Evolutionary conservation across 345 rosid species (phyloP), one percentile per base, ranked within the genome.

Genomic region (Anacardium occidentale): DNA sequence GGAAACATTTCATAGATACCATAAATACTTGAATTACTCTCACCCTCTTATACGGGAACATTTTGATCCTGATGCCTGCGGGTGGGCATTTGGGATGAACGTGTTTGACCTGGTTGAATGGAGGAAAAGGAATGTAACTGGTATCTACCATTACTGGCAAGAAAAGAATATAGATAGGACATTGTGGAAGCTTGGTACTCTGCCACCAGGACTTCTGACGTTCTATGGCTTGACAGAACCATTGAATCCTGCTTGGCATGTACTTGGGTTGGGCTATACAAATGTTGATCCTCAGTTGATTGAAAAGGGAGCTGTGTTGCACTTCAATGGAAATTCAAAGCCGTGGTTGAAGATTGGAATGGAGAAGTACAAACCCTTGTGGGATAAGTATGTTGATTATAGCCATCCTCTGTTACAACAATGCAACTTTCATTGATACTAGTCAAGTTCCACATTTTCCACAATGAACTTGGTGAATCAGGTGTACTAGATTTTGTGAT

Each of bases 271-370:
- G 71, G 98, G 98, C 53, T 94, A 94, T 77, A 86, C 97, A 20
- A 89, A 83, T 66, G 93, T 94, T 13, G 97, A 92, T 73, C 77
- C 86, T 57, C 91, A 86, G 59, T 52, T 88, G 86, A 90, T 94
- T 68, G 92, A 92, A 75, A 89, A 81, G 66, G 98, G 97, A 10
- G 98, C 97, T 17, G 98, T 92, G 67, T 87, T 94, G 70, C 97
- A 91, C 85, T 94, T 85, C 83, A 94, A 91, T 32, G 98, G 98
- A 47, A 92, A 94, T 81, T 84, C 91, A 25, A 94, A 94, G 77
- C 98, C 98, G 3, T 94, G 98, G 98, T 68, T 94, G 93, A 94
- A 94, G 84, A 90, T 94, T 55, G 98, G 97, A 68, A 80, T 92
- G 79, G 98, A 94, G 77, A 92, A 89, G 77, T 92, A 85, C 89